Conservation (phyloP, 75 land plant genomes). For the Gnetum montanum region DNA sequence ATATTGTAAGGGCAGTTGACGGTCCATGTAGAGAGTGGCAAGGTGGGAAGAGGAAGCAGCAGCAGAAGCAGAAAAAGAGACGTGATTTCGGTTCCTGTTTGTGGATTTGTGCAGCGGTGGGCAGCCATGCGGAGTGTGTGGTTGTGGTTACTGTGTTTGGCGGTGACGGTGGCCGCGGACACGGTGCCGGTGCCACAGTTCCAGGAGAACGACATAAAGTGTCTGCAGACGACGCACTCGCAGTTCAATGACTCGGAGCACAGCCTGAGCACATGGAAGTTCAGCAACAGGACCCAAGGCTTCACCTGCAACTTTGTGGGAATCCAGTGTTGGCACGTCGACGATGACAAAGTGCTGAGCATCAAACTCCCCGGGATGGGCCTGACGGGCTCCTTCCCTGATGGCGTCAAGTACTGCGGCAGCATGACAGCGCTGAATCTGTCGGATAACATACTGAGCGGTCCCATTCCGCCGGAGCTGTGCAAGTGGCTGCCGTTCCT, state of each 20-base stretch:
- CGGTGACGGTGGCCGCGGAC: no score
- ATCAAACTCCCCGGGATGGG: constrained; percentile 38
- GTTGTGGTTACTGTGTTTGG: no score
- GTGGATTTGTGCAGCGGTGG: no score
- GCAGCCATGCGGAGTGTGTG: no score
- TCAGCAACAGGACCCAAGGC: constrained; percentile 9
- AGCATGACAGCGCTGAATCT: constrained; percentile 65
- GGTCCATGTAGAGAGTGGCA: no score
- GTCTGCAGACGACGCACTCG: neutral
- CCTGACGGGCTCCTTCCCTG: constrained; percentile 59
- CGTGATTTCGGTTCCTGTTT: no score
- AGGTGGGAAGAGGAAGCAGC: no score
- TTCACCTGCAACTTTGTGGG: constrained; percentile 60
- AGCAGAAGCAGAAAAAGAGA: no score
- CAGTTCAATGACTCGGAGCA: neutral
- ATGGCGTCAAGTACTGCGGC: constrained; percentile 36
- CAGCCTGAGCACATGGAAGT: neutral
- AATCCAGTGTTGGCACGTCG: constrained; percentile 61
- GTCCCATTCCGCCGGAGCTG: constrained; percentile 40
- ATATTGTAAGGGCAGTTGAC: no score
- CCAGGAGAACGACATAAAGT: neutral
- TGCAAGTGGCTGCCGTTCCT: constrained; percentile 26
- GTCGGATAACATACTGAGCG: constrained; percentile 48
- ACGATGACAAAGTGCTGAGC: constrained; percentile 58
- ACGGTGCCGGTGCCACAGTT: no score